A percentile compares a stretch with the other conserved stretches of the same genome.
These are phyloP conservation scores for Podospora didyma DNA, from an alignment of 495 filamentous ascomycete genomes.

Conservation along the genomic window DNA sequence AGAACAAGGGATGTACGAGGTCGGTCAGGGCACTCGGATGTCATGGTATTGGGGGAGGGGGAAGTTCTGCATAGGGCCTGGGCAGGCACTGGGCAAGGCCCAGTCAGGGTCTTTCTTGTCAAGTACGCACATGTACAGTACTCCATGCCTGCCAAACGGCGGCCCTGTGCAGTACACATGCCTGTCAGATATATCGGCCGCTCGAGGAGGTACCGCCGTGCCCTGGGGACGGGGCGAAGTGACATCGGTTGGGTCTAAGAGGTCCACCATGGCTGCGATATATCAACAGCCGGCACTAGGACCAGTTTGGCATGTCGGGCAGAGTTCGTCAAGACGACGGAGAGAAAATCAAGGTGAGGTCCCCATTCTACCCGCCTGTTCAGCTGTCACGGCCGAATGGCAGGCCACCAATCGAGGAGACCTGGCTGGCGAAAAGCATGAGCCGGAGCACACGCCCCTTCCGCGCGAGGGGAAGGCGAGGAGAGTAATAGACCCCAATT, in stretches of 20 bases:
- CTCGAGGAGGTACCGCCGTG: conserved; percentile 10
- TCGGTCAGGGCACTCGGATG: conserved; percentile 20
- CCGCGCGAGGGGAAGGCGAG: neutral
- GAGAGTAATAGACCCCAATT: conserved; percentile 1
- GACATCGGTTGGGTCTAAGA: conserved; percentile 10
- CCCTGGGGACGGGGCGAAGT: conserved; percentile 7
- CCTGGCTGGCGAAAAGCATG: neutral
- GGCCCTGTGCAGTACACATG: conserved; percentile 11
- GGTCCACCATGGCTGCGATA: conserved; percentile 7
- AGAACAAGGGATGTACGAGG: conserved; percentile 23
- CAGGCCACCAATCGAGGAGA: conserved; percentile 2
- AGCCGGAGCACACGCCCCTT: conserved; percentile 13
- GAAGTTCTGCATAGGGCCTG: conserved; percentile 13
- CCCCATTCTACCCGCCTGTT: neutral
- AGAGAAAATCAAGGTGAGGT: neutral
- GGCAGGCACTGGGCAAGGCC: conserved; percentile 19
- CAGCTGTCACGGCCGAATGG: conserved; percentile 4
- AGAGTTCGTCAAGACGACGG: neutral
- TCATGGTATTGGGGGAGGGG: conserved; percentile 7
- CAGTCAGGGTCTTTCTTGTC: conserved; percentile 24
- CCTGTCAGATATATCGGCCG: conserved; percentile 13
- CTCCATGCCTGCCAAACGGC: conserved; percentile 26
- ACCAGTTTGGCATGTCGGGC: conserved; percentile 6
- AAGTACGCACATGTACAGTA: neutral
- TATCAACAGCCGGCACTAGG: conserved; percentile 13